Conservation (phyloP, 2,329 filamentous ascomycete species). For the Aspergillus bombycis region DNA sequence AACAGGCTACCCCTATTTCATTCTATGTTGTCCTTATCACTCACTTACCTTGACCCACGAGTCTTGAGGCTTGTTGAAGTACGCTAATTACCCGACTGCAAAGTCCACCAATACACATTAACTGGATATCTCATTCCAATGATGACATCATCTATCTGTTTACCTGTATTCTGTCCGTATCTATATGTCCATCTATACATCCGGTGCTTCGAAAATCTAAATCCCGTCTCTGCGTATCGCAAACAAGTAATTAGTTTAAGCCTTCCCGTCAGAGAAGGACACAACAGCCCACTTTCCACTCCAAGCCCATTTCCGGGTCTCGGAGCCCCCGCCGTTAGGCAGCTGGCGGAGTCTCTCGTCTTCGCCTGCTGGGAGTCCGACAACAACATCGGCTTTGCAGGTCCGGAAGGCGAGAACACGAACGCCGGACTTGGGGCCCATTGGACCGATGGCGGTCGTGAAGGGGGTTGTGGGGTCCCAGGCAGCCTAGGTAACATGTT, state of each 20-base stretch:
- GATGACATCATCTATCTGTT: neutral
- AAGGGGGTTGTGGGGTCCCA: conserved; percentile 93
- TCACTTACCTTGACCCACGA: neutral
- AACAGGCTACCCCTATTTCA: neutral
- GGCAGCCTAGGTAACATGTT: conserved; percentile 54
- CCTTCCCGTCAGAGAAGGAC: conserved; percentile 74
- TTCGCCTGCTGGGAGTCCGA: conserved; percentile 77
- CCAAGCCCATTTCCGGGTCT: conserved; percentile 86
- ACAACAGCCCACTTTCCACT: conserved; percentile 96
- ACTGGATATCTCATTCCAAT: neutral
- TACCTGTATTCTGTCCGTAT: neutral
- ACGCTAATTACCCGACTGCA: neutral
- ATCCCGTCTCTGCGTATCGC: neutral
- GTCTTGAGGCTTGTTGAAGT: neutral
- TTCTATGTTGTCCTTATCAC: neutral
- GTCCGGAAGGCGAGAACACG: conserved; percentile 87
- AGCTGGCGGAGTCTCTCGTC: conserved; percentile 76
- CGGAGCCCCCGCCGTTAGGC: conserved; percentile 71
- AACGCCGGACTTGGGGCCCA: conserved; percentile 79
- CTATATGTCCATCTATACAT: neutral
- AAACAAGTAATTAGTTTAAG: conserved; percentile 5
- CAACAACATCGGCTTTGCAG: conserved; percentile 95
- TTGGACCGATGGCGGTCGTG: conserved; percentile 77
- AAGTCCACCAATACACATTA: conserved; percentile 1
- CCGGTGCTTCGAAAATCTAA: neutral